Evolutionary conservation across 2,329 filamentous ascomycete species (phyloP).

Genomic region (Berkeleyomyces rouxiae): DNA sequence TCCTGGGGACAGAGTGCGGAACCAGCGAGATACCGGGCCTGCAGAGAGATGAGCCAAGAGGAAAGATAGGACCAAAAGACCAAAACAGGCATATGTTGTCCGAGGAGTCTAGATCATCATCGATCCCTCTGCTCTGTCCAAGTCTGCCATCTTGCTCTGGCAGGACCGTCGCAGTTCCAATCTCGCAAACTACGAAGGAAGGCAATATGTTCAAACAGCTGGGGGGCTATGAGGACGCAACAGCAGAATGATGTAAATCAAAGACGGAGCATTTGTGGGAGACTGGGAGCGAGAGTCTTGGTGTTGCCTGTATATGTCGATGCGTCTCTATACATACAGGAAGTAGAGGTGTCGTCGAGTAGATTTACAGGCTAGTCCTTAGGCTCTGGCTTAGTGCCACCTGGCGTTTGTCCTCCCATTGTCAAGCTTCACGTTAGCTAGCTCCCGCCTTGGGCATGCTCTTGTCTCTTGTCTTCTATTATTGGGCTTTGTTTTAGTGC

Average conservation of each 20-base stretch:
- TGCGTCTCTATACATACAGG: no score
- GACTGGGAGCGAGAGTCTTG: no score
- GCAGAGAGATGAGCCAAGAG: neutral
- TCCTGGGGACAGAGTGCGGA: neutral
- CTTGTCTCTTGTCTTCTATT: neutral
- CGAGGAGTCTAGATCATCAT: neutral
- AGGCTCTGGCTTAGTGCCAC: no score
- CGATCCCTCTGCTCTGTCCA: neutral
- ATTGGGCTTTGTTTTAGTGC: neutral
- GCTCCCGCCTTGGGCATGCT: neutral
- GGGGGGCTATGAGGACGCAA: no score
- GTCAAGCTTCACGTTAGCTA: neutral
- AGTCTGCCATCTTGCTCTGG: neutral
- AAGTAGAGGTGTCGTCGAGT: no score
- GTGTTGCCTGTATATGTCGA: no score
- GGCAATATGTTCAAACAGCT: neutral
- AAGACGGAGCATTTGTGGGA: no score
- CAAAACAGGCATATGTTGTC: neutral
- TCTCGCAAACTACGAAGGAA: neutral
- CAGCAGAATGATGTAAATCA: no score
- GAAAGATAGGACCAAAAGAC: neutral
- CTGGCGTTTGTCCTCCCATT: neutral
- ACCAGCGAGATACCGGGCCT: neutral
- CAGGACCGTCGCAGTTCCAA: neutral
- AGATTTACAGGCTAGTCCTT: no score